Percentiles rank a stretch among this genome's conserved stretches.
Conservation (phyloP, 108 stramenopile genomes). For the Aurantiochytrium sp. region DNA sequence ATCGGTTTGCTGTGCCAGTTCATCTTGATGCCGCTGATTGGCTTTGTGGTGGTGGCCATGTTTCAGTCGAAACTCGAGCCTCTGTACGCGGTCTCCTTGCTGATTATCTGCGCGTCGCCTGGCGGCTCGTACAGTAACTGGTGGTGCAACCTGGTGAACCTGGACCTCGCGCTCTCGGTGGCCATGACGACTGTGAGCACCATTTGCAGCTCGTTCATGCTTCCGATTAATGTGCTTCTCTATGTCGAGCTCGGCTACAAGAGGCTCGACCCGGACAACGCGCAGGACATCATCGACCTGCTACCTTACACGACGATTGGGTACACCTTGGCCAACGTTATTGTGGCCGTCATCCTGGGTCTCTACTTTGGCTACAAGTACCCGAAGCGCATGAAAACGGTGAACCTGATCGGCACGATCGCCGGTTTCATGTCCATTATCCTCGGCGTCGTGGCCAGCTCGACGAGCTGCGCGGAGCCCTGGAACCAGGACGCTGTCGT, state of each 20-base stretch:
- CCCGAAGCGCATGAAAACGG: not conserved
- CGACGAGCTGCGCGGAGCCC: slow-evolving; percentile 18
- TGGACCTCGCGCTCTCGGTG: slow-evolving; percentile 73
- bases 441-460: slow-evolving; percentile 4
- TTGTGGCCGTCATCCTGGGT: not conserved
- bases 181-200: slow-evolving; percentile 81
- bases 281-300: slow-evolving; percentile 14
- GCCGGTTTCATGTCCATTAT: slow-evolving; percentile 16
- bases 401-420: not conserved
- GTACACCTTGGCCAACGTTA: not conserved
- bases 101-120: slow-evolving; percentile 73
- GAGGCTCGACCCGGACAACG: slow-evolving; percentile 14
- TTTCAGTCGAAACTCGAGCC: slow-evolving; percentile 36
- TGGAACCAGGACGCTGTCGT: not conserved
- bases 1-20: slow-evolving; percentile 58
- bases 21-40: slow-evolving; percentile 71
- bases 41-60: slow-evolving; percentile 63
- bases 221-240: slow-evolving; percentile 72
- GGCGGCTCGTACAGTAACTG: slow-evolving; percentile 80
- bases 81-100: slow-evolving; percentile 60
- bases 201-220: slow-evolving; percentile 59
- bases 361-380: slow-evolving; percentile 9
- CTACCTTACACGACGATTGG: not conserved
- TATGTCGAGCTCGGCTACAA: slow-evolving; percentile 65
- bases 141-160: slow-evolving; percentile 79